A percentile compares a stretch with the other conserved stretches of the same genome.
phyloP scores from a whole-genome alignment of 306 rosid species.

The Glycine latifolia region DNA sequence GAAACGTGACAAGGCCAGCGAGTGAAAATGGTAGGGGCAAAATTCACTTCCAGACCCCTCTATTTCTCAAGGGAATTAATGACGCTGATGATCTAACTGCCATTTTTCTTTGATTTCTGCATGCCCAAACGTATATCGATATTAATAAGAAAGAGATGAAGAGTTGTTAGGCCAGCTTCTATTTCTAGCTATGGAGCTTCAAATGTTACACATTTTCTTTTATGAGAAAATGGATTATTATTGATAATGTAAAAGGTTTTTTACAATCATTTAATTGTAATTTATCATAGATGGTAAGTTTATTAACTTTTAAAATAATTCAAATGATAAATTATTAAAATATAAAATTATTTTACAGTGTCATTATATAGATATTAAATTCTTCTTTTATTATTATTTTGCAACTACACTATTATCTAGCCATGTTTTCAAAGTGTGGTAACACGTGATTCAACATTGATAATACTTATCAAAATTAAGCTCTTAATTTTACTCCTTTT shows the following conservation, averaged over 20 bases:
- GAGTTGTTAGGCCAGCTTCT: neutral
- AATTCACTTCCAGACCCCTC: neutral
- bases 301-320: no score
- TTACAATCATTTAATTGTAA: no score
- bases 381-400: no score
- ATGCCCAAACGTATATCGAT: neutral
- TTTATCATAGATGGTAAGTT: no score
- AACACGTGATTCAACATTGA: neutral
- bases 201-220: neutral
- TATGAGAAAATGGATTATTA: no score
- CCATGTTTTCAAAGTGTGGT: neutral
- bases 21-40: constrained; percentile 10
- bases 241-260: no score
- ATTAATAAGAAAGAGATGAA: neutral
- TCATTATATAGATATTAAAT: no score
- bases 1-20: constrained; percentile 2
- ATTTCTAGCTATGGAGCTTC: neutral
- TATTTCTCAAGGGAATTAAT: constrained; percentile 12
- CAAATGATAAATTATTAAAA: no score
- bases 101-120: constrained; percentile 19
- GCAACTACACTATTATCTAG: neutral
- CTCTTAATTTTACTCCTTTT: neutral
- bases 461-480: neutral
- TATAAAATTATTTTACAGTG: no score
- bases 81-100: neutral